A percentile compares a stretch with the other conserved stretches of the same genome.
Conservation (phyloP, 2,329 filamentous ascomycete species). For the Paramyrothecium roridum region DNA sequence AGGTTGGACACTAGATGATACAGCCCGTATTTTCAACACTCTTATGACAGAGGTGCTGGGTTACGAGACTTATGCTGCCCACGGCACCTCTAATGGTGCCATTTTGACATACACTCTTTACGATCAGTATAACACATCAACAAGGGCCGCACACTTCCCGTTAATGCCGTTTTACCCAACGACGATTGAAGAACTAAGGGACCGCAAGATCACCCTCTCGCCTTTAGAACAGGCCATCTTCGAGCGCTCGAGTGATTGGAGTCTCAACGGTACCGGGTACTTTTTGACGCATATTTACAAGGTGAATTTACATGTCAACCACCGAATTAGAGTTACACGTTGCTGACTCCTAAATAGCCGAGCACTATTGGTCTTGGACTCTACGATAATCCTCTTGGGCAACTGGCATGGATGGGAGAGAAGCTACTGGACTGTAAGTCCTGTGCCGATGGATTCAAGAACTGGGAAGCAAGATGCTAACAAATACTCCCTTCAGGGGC, state of each 20-base stretch:
- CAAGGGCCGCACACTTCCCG: conserved; percentile 8
- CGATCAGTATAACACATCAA: conserved; percentile 7
- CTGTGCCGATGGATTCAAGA: background rate
- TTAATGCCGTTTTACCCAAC: conserved; percentile 10
- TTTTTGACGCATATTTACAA: conserved; percentile 9
- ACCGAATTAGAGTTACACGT: background rate
- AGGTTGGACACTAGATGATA: conserved; percentile 31
- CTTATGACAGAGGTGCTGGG: conserved; percentile 34
- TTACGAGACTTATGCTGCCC: conserved; percentile 21
- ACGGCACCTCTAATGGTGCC: conserved; percentile 14
- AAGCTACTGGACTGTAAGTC: conserved; percentile 23
- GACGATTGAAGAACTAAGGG: conserved; percentile 4
- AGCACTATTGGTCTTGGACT: conserved; percentile 38
- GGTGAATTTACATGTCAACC: background rate
- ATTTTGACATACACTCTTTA: conserved; percentile 9
- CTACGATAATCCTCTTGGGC: conserved; percentile 38
- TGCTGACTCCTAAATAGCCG: conserved; percentile 16
- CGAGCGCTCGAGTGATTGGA: conserved; percentile 2
- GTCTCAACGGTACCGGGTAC: conserved; percentile 7
- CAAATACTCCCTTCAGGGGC: background rate
- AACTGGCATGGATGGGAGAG: conserved; percentile 39
- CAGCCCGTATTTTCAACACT: conserved; percentile 29
- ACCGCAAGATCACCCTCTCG: conserved; percentile 5
- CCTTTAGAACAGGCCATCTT: conserved; percentile 5
- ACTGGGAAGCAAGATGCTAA: background rate